A percentile compares a stretch with the other conserved stretches of the same genome.
Evolutionary conservation across 352 stramenopile genomes (phyloP).

Genomic region (Discostella stelligera): DNA sequence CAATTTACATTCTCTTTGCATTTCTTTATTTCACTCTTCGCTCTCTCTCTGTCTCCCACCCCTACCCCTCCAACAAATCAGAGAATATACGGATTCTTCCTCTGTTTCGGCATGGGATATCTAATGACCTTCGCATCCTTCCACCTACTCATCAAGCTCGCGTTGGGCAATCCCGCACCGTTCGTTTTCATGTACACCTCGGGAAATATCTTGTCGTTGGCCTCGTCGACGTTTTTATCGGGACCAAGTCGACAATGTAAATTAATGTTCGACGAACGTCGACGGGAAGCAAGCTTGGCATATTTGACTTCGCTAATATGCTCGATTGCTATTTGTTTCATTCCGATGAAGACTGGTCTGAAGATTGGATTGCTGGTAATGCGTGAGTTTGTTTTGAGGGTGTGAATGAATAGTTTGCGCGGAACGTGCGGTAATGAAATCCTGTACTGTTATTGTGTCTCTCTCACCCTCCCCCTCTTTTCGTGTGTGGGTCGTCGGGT

Average conservation of each 20-base stretch:
- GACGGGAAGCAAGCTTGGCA: conserved; percentile 53
- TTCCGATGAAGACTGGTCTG: conserved; percentile 51
- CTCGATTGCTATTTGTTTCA: conserved; percentile 72
- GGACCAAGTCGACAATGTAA: conserved; percentile 76
- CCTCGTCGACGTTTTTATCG: conserved; percentile 73
- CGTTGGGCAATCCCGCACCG: conserved; percentile 78
- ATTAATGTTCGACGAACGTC: conserved; percentile 75
- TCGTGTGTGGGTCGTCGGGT: too few species aligned
- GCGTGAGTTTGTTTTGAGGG: conserved; percentile 13
- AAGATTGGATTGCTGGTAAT: conserved; percentile 64
- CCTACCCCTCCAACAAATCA: not conserved
- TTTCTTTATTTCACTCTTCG: not conserved
- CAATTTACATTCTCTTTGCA: too few species aligned
- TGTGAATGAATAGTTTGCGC: not conserved
- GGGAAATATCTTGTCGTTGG: conserved; percentile 74
- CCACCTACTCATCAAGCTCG: conserved; percentile 74
- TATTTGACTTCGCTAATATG: conserved; percentile 67
- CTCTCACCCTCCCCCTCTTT: not conserved
- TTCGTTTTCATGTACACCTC: conserved; percentile 82
- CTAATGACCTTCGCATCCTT: conserved; percentile 83
- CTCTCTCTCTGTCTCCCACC: not conserved
- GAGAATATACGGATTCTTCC: conserved; percentile 34
- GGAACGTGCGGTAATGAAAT: not conserved
- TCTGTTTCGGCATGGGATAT: conserved; percentile 51
- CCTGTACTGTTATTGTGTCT: not conserved